phyloP scores from a whole-genome alignment of 805 yeast species.

The Trichomonascus vanleenenianus region DNA sequence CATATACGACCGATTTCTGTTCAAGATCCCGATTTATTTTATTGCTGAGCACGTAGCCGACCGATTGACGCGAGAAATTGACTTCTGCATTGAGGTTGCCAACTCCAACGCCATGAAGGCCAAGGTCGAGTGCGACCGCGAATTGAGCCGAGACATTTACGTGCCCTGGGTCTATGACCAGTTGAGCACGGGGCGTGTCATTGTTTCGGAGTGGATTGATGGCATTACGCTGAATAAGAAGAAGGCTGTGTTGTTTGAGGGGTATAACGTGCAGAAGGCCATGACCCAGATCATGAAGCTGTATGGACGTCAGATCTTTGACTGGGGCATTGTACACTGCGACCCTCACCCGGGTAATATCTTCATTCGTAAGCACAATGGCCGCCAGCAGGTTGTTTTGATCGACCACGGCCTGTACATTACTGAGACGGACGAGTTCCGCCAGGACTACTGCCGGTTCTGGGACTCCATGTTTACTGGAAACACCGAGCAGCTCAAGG shows the following conservation, averaged over 20 bases:
- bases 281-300: constrained; percentile 44
- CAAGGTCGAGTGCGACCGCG: constrained; percentile 37
- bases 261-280: constrained; percentile 34
- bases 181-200: constrained; percentile 41
- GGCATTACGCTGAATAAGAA: constrained; percentile 52
- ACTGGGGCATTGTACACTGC: constrained; percentile 62
- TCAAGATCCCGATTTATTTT: constrained; percentile 55
- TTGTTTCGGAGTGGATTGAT: constrained; percentile 71
- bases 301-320: constrained; percentile 52
- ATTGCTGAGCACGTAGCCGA: constrained; percentile 50
- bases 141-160: constrained; percentile 30
- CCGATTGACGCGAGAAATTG: constrained; percentile 52
- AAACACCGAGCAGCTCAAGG: constrained; percentile 39
- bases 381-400: constrained; percentile 44
- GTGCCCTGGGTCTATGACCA: constrained; percentile 48
- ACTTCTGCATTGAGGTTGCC: constrained; percentile 47
- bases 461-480: constrained; percentile 58
- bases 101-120: constrained; percentile 41
- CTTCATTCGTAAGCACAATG: constrained; percentile 37
- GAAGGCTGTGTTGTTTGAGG: constrained; percentile 32
- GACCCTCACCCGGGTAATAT: constrained; percentile 82
- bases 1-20: constrained; percentile 44
- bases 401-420: constrained; percentile 73
- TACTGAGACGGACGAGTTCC: constrained; percentile 41
- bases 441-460: constrained; percentile 47